phyloP scores from a whole-genome alignment of 2,329 filamentous ascomycete species.

The Fusarium coicis region DNA sequence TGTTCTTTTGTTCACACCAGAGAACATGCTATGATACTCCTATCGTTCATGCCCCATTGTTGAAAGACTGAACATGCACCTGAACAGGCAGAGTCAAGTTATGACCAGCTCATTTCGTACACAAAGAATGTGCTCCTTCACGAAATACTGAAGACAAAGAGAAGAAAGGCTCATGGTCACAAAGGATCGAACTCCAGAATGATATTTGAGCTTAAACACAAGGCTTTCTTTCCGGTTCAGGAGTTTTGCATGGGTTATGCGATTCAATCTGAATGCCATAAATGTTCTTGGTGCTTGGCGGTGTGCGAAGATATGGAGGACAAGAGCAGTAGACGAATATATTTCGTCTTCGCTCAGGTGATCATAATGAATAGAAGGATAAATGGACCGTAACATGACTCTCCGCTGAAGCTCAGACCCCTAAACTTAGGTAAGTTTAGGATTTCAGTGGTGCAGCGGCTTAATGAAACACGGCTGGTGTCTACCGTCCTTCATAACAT shows the following conservation, averaged over 20 bases:
- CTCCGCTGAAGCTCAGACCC: background rate
- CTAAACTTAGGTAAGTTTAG: background rate
- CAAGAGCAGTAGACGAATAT: background rate
- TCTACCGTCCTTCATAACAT: background rate
- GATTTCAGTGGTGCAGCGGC: background rate
- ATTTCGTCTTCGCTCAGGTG: background rate
- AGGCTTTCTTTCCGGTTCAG: background rate
- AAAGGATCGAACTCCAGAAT: background rate
- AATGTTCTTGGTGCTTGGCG: background rate
- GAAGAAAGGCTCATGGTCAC: background rate
- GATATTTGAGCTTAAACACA: background rate
- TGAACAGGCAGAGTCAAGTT: background rate
- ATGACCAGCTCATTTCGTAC: fast-evolving
- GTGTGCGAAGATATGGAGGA: fast-evolving
- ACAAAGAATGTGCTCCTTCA: background rate
- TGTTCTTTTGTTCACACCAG: background rate
- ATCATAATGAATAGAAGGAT: too few species aligned
- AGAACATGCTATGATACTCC: background rate
- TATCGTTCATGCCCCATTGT: background rate
- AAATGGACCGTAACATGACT: background rate
- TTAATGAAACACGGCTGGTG: background rate
- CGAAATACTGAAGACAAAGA: background rate
- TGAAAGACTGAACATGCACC: background rate
- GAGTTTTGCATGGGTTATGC: background rate
- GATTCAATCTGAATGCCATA: background rate